These are phyloP conservation scores for Tolypocladium endophyticum DNA, from an alignment of 2,329 filamentous ascomycete species.

Conservation along the genomic window DNA sequence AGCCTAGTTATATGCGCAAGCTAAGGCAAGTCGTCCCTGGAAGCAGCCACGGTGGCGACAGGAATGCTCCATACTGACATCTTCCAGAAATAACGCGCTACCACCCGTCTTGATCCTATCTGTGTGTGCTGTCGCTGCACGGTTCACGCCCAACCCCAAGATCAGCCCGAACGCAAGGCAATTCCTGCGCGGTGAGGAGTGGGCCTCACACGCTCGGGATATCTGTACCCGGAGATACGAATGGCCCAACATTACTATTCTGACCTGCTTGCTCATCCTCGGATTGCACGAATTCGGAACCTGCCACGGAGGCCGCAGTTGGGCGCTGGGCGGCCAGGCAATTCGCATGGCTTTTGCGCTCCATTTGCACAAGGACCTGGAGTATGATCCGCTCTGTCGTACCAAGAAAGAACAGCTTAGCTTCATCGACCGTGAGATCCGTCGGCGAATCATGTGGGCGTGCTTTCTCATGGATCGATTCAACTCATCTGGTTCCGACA, in stretches of 20 bases:
- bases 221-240: constrained; percentile 85
- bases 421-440: constrained; percentile 87
- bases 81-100: constrained; percentile 39
- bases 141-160: constrained; percentile 83
- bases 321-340: constrained; percentile 90
- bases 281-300: constrained; percentile 94
- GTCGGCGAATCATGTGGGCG: constrained; percentile 93
- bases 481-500: constrained; percentile 88
- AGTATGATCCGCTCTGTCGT: constrained; percentile 64
- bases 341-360: constrained; percentile 95
- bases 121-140: constrained; percentile 88
- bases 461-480: constrained; percentile 97
- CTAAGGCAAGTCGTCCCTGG: constrained; percentile 42
- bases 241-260: constrained; percentile 88
- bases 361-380: constrained; percentile 84
- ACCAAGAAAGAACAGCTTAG: constrained; percentile 58
- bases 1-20: constrained; percentile 92
- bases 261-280: constrained; percentile 81
- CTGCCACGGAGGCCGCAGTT: constrained; percentile 89
- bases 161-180: constrained; percentile 60
- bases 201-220: constrained; percentile 77
- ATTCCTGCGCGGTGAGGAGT: constrained; percentile 82
- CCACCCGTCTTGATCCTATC: constrained; percentile 89
- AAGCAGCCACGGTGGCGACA: neutral
- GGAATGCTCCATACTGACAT: neutral